These are phyloP conservation scores for Thyridium curvatum DNA, from an alignment of 2,329 filamentous ascomycete species.

Conservation along the genomic window DNA sequence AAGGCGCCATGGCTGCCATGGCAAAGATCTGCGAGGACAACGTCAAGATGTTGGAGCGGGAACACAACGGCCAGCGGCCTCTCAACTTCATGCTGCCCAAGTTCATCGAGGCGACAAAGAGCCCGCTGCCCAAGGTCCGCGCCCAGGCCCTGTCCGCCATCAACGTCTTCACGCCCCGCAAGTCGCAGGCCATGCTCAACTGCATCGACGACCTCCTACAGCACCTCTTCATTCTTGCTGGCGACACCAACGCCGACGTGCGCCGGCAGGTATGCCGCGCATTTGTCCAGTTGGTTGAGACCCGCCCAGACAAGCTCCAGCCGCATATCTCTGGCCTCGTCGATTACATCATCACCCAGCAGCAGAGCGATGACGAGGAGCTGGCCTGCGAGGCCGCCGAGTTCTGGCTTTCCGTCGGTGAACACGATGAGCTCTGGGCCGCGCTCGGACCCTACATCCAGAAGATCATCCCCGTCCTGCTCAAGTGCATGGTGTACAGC, in stretches of 20 bases:
- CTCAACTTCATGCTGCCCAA: slow-evolving; percentile 86
- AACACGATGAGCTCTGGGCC: slow-evolving; percentile 74
- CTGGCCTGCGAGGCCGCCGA: slow-evolving; percentile 91
- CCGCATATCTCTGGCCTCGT: slow-evolving; percentile 85
- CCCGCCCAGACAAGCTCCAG: slow-evolving; percentile 80
- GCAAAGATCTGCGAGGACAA: slow-evolving; percentile 98
- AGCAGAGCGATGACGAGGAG: slow-evolving; percentile 81
- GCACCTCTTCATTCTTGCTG: slow-evolving; percentile 74
- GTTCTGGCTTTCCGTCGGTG: slow-evolving; percentile 93
- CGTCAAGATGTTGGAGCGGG: slow-evolving; percentile 74
- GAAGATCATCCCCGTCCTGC: slow-evolving; percentile 81
- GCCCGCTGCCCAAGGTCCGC: slow-evolving; percentile 69
- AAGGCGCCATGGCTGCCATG: slow-evolving; percentile 89
- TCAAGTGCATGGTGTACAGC: slow-evolving; percentile 94
- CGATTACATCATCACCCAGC: slow-evolving; percentile 87
- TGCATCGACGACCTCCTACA: slow-evolving; percentile 77
- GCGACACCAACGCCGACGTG: slow-evolving; percentile 73
- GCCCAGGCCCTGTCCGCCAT: slow-evolving; percentile 75
- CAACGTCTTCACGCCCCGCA: slow-evolving; percentile 85
- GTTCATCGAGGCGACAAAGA: slow-evolving; percentile 79
- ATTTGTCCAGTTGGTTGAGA: slow-evolving; percentile 87
- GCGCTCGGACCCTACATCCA: slow-evolving; percentile 70
- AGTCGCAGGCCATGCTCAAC: slow-evolving; percentile 73
- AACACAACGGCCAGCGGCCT: slow-evolving; percentile 83
- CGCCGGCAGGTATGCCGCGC: slow-evolving; percentile 88